A percentile compares a stretch with the other conserved stretches of the same genome.
These are phyloP conservation scores for Eudorina sp. DNA, from an alignment of 139 green algal species.

Conservation along the genomic window DNA sequence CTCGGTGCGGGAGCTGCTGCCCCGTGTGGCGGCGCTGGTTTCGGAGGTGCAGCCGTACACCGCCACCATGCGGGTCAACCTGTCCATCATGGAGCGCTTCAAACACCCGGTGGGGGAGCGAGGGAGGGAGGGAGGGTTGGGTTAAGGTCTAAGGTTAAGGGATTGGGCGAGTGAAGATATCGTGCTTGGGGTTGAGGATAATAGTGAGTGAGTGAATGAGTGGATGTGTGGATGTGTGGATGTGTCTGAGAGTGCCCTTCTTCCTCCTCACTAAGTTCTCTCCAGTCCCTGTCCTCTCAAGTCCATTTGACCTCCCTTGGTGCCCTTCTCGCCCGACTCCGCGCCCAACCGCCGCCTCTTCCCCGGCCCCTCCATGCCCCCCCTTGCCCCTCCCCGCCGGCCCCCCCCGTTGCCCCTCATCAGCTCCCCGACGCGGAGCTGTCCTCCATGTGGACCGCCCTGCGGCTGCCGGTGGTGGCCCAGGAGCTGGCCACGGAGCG, in stretches of 20 bases:
- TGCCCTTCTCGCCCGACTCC: no score
- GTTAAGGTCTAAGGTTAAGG: no score
- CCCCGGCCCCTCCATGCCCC: neutral
- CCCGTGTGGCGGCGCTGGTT: slow-evolving; percentile 9
- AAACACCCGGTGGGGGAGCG: slow-evolving; percentile 23
- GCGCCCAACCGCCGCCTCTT: no score
- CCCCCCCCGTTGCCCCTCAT: neutral
- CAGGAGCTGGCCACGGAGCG: slow-evolving; percentile 37
- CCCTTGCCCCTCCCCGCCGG: neutral
- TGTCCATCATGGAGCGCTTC: slow-evolving; percentile 36
- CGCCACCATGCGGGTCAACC: slow-evolving; percentile 13
- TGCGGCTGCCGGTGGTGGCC: slow-evolving; percentile 43
- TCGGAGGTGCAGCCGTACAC: slow-evolving; percentile 6
- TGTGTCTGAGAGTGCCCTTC: no score
- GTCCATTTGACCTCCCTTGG: no score
- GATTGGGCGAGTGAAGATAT: no score
- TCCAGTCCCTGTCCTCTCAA: no score
- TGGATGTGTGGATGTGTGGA: no score
- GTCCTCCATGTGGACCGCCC: slow-evolving; percentile 30
- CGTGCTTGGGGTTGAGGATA: neutral
- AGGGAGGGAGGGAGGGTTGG: neutral
- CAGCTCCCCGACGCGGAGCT: slow-evolving; percentile 25
- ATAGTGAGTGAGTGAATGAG: neutral
- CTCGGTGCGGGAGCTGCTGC: slow-evolving; percentile 35
- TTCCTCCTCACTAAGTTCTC: no score